Conservation (phyloP, 352 stramenopile genomes). For the Globisporangium polare region DNA sequence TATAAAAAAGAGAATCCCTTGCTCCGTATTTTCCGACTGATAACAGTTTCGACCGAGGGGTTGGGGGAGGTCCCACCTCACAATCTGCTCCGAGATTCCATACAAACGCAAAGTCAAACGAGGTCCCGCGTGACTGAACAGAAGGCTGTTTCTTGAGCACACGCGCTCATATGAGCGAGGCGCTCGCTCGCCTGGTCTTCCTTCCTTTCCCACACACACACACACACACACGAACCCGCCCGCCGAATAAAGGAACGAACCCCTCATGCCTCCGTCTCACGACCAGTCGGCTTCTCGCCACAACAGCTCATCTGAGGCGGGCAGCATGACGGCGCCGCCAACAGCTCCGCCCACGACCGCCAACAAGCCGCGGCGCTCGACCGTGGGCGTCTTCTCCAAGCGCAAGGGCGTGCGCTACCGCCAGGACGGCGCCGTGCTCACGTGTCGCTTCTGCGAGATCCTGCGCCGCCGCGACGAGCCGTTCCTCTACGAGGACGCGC, state of each 20-base stretch:
- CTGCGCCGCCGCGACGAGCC: conserved; percentile 44
- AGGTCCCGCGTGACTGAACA: background rate
- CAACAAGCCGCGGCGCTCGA: conserved; percentile 9
- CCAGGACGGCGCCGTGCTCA: conserved; percentile 47
- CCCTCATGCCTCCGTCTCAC: background rate
- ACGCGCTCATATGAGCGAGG: background rate
- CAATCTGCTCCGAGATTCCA: background rate
- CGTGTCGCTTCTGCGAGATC: conserved; percentile 84
- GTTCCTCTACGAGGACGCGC: conserved; percentile 77
- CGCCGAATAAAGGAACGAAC: background rate
- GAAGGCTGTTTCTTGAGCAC: background rate
- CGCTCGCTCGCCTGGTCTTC: no score
- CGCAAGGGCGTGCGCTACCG: conserved; percentile 74
- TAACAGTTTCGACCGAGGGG: background rate
- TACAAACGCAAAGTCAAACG: background rate
- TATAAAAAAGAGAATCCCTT: background rate
- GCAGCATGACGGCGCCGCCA: background rate
- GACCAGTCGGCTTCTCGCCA: background rate
- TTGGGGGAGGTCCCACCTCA: background rate
- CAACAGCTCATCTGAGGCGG: background rate
- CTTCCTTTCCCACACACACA: background rate
- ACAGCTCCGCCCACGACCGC: background rate
- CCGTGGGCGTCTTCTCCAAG: conserved; percentile 43
- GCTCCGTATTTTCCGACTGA: background rate
- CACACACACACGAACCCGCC: background rate